These are phyloP conservation scores for Chrysosporium queenslandicum DNA, from an alignment of 2,329 filamentous ascomycete species.

Conservation along the genomic window DNA sequence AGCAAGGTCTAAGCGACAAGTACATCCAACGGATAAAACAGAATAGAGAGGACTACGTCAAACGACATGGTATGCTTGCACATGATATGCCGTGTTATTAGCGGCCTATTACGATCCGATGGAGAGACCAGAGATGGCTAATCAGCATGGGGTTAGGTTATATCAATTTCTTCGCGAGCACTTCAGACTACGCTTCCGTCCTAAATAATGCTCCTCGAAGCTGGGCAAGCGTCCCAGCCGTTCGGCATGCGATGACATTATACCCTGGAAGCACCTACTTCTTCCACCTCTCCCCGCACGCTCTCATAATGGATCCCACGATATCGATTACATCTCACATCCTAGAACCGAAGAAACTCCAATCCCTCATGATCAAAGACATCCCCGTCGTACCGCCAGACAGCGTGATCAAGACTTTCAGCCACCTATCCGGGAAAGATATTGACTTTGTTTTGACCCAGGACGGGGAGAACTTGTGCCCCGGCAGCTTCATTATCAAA, in stretches of 20 bases:
- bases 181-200: conserved; percentile 54
- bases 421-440: conserved; percentile 63
- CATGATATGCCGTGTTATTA: conserved; percentile 3
- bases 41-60: conserved; percentile 77
- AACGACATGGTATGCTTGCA: conserved; percentile 61
- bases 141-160: conserved; percentile 55
- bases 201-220: conserved; percentile 36
- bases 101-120: neutral
- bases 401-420: conserved; percentile 92
- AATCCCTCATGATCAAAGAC: conserved; percentile 73
- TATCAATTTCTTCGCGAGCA: conserved; percentile 67
- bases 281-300: conserved; percentile 77
- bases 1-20: conserved; percentile 49
- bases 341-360: conserved; percentile 56
- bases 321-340: conserved; percentile 61
- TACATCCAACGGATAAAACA: conserved; percentile 66
- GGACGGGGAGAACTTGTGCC: conserved; percentile 67
- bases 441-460: conserved; percentile 77
- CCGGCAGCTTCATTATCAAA: conserved; percentile 67
- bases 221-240: conserved; percentile 63
- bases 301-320: conserved; percentile 77
- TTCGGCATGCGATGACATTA: conserved; percentile 77
- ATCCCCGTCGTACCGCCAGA: conserved; percentile 83
- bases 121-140: conserved; percentile 3
- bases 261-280: conserved; percentile 69